These are phyloP conservation scores for Cordyceps tenuipes DNA, from an alignment of 2,329 filamentous ascomycete species.

Conservation along the genomic window DNA sequence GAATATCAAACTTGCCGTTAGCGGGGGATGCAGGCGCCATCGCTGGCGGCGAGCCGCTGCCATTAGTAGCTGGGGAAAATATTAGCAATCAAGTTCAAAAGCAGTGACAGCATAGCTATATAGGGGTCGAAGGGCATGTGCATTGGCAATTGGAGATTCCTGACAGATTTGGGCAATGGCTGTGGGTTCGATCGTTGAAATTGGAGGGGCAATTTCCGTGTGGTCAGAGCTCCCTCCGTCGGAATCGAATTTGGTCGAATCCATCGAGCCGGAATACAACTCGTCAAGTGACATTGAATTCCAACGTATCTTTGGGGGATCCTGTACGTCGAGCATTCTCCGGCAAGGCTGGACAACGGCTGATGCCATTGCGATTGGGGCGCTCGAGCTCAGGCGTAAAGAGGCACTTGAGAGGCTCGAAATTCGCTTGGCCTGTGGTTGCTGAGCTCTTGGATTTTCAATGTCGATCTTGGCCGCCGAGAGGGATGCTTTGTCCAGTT, in stretches of 20 bases:
- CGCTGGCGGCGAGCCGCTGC: conserved; percentile 34
- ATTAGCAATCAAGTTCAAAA: conserved; percentile 26
- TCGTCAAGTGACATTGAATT: conserved; percentile 40
- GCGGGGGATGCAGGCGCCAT: conserved; percentile 34
- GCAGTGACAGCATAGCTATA: neutral
- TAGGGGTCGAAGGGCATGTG: neutral
- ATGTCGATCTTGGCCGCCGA: conserved; percentile 14
- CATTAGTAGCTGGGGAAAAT: conserved; percentile 35
- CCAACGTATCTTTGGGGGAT: conserved; percentile 36
- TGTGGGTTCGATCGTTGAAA: neutral
- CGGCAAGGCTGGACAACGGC: conserved; percentile 29
- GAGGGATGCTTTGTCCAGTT: conserved; percentile 31
- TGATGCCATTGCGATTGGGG: conserved; percentile 12
- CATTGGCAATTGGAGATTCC: conserved; percentile 20
- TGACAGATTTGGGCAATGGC: conserved; percentile 24
- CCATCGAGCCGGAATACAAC: conserved; percentile 27
- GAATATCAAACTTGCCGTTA: conserved; percentile 29
- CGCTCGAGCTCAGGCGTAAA: conserved; percentile 10
- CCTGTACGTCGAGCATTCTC: conserved; percentile 47
- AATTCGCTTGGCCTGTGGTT: conserved; percentile 24
- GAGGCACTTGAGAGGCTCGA: conserved; percentile 21
- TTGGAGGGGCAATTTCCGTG: neutral
- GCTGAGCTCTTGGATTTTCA: conserved; percentile 13
- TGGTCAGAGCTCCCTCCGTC: conserved; percentile 15
- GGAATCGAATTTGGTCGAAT: conserved; percentile 13